A percentile compares a stretch with the other conserved stretches of the same genome.
Conservation (phyloP, 768 basidiomycete species). For the Trametes cingulata region DNA sequence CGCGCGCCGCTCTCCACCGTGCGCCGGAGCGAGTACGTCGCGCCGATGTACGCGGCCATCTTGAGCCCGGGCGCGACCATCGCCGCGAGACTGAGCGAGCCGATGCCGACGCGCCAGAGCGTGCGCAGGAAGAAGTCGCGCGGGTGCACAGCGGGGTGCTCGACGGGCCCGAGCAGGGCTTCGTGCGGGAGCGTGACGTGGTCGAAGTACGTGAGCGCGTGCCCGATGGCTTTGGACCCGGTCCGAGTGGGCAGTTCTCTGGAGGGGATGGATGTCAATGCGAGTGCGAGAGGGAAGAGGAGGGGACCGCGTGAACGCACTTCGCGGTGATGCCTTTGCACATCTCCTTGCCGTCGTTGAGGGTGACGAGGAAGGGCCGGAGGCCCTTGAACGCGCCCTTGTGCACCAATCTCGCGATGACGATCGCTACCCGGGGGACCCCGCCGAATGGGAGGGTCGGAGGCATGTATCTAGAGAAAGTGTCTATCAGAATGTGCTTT, state of each 20-base stretch:
- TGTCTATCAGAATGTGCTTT: too few species aligned
- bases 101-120: slow-evolving; percentile 36
- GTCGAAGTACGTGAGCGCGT: slow-evolving; percentile 39
- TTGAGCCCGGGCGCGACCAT: slow-evolving; percentile 28
- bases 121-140: slow-evolving; percentile 27
- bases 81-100: slow-evolving; percentile 32
- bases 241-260: not conserved
- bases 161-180: slow-evolving; percentile 33
- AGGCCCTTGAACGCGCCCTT: slow-evolving; percentile 38
- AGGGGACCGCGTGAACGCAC: not conserved
- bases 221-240: slow-evolving; percentile 34
- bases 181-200: slow-evolving; percentile 34
- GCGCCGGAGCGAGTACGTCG: slow-evolving; percentile 35
- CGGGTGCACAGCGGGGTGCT: slow-evolving; percentile 17
- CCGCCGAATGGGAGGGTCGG: not conserved
- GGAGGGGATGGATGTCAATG: not conserved
- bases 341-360: slow-evolving; percentile 43
- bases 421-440: slow-evolving; percentile 40
- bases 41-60: slow-evolving; percentile 29
- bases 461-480: too few species aligned
- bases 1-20: slow-evolving; percentile 20
- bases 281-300: slow-evolving; percentile 10
- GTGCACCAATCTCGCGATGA: slow-evolving; percentile 42
- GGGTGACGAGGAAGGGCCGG: slow-evolving; percentile 40
- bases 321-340: slow-evolving; percentile 32